These are phyloP conservation scores for Arctium lappa DNA, from an alignment of 129 eudicot species.

Conservation along the genomic window DNA sequence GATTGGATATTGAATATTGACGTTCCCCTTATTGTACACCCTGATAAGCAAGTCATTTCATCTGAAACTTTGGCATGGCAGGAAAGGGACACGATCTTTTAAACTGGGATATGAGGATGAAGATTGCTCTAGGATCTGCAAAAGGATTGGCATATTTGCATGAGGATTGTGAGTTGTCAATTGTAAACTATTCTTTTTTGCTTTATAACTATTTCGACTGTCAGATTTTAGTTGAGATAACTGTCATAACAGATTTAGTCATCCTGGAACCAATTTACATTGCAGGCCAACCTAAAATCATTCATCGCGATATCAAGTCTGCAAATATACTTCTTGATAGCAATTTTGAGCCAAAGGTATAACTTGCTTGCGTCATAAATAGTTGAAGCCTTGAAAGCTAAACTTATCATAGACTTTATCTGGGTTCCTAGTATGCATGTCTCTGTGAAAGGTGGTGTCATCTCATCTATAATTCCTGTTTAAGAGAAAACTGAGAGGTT, in stretches of 20 bases:
- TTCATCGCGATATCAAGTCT: conserved; percentile 93
- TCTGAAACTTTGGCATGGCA: conserved; percentile 24
- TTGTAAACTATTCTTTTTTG: neutral
- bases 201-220: neutral
- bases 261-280: conserved; percentile 3
- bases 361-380: neutral
- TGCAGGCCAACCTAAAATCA: conserved; percentile 85
- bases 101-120: conserved; percentile 68
- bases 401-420: neutral
- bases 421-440: neutral
- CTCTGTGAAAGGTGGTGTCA: neutral
- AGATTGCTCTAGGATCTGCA: conserved; percentile 78
- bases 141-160: conserved; percentile 88
- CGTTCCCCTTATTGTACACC: neutral
- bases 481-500: neutral
- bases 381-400: neutral
- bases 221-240: neutral
- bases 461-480: neutral
- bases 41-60: conserved; percentile 11
- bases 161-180: conserved; percentile 70
- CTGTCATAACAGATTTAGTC: neutral
- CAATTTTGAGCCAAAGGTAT: conserved; percentile 81
- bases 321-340: conserved; percentile 82
- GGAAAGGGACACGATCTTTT: conserved; percentile 47
- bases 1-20: conserved; percentile 1